phyloP scores from a whole-genome alignment of 2,329 filamentous ascomycete genomes.

The Tolypocladium ovalisporum region DNA sequence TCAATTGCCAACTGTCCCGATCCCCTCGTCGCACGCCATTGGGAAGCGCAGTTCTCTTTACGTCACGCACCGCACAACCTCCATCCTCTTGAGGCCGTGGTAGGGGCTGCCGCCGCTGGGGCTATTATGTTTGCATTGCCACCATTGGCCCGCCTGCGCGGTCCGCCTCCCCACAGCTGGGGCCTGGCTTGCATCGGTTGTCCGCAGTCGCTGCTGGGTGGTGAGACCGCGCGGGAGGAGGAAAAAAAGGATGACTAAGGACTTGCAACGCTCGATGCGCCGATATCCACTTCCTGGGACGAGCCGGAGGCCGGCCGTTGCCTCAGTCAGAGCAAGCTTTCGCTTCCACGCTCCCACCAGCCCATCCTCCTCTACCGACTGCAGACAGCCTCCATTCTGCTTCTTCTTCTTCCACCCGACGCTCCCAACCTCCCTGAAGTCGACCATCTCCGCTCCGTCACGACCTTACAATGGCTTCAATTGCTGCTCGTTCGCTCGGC shows the following conservation, averaged over 20 bases:
- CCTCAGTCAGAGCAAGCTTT: background rate
- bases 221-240: background rate
- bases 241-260: background rate
- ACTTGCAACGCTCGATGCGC: background rate
- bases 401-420: background rate
- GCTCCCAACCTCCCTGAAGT: background rate
- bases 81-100: conserved; percentile 1
- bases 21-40: background rate
- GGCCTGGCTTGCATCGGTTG: background rate
- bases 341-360: background rate
- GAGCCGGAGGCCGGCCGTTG: background rate
- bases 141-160: conserved; percentile 1
- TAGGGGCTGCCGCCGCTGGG: background rate
- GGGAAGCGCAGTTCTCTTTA: conserved; percentile 1
- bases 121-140: conserved; percentile 1
- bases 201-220: background rate
- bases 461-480: conserved; percentile 45
- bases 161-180: background rate
- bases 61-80: background rate
- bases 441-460: background rate
- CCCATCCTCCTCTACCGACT: background rate
- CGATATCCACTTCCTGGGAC: background rate
- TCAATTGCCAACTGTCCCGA: background rate
- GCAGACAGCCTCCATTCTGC: background rate
- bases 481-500: conserved; percentile 38